These are phyloP conservation scores for Corylus avellana DNA, from an alignment of 306 rosid genomes.

Conservation along the genomic window DNA sequence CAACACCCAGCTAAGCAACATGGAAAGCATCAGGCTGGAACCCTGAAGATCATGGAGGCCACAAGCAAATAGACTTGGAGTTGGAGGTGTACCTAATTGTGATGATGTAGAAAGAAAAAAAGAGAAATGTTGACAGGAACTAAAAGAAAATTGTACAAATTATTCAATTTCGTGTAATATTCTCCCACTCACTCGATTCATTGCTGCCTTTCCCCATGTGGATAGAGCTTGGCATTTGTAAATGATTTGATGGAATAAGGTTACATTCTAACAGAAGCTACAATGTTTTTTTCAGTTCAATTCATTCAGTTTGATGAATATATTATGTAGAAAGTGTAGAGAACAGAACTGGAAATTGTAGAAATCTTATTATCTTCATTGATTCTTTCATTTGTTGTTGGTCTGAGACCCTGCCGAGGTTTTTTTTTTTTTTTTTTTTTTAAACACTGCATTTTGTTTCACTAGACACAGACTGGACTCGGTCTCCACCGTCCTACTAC, in stretches of 20 bases:
- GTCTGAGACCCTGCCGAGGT: neutral
- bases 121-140: slow-evolving; percentile 45
- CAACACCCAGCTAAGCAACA: slow-evolving; percentile 74
- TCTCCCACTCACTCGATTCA: slow-evolving; percentile 63
- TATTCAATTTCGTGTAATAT: slow-evolving; percentile 62
- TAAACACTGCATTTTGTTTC: no score
- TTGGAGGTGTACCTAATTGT: slow-evolving; percentile 38
- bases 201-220: slow-evolving; percentile 45
- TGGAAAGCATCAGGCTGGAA: slow-evolving; percentile 51
- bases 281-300: slow-evolving; percentile 35
- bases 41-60: slow-evolving; percentile 50
- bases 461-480: no score
- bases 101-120: slow-evolving; percentile 50
- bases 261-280: slow-evolving; percentile 41
- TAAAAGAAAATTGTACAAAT: slow-evolving; percentile 63
- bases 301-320: slow-evolving; percentile 36
- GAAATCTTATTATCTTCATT: slow-evolving; percentile 10
- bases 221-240: slow-evolving; percentile 66
- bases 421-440: no score
- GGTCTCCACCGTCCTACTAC: no score
- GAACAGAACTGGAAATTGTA: slow-evolving; percentile 20
- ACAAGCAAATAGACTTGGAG: slow-evolving; percentile 39
- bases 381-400: slow-evolving; percentile 11
- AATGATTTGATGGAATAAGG: slow-evolving; percentile 62
- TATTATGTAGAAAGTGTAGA: slow-evolving; percentile 16